phyloP scores from a whole-genome alignment of 164 flowering plant species.

The Protea cynaroides region DNA sequence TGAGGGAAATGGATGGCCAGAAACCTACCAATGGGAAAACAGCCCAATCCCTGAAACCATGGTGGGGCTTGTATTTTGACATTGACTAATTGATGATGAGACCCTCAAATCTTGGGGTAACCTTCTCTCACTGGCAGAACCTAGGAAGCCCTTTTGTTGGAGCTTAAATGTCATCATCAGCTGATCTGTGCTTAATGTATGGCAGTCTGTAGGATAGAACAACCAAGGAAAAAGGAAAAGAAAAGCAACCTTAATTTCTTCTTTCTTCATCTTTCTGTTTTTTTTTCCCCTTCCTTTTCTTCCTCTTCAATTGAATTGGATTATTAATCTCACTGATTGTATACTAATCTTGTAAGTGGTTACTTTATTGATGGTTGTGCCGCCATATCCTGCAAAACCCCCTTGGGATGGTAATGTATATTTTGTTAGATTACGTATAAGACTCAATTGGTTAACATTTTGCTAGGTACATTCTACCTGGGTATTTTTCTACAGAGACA shows the following conservation, averaged over 20 bases:
- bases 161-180: neutral
- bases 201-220: neutral
- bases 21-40: neutral
- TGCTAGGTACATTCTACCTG: too few species aligned
- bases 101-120: neutral
- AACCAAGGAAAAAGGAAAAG: neutral
- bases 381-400: neutral
- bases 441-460: too few species aligned
- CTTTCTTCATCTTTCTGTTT: neutral
- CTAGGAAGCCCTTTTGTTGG: neutral
- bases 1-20: neutral
- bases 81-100: neutral
- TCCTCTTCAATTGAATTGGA: neutral
- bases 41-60: neutral
- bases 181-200: neutral
- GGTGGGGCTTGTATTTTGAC: neutral
- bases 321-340: neutral
- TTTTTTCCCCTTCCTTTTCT: too few species aligned
- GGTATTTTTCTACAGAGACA: too few species aligned
- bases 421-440: too few species aligned
- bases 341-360: neutral
- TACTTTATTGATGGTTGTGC: neutral
- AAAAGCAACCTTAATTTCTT: neutral
- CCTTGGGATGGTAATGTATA: too few species aligned
- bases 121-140: neutral